These are phyloP conservation scores for Collybia sordida DNA, from an alignment of 768 basidiomycete genomes.

Conservation along the genomic window DNA sequence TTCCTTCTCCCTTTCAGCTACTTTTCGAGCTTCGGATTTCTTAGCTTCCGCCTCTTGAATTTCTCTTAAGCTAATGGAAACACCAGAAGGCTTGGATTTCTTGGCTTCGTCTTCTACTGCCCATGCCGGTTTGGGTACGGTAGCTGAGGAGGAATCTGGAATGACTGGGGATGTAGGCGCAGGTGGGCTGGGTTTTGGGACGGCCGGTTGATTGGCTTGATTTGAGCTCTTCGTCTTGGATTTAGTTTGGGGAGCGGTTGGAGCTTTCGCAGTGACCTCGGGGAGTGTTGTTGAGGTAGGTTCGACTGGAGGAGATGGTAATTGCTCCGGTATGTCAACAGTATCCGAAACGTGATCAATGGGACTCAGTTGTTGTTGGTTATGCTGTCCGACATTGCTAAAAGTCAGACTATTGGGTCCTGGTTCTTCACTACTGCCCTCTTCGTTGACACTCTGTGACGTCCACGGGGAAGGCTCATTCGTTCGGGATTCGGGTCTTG, in stretches of 20 bases:
- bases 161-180: constrained; percentile 8
- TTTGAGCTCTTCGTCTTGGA: constrained; percentile 16
- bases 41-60: constrained; percentile 94
- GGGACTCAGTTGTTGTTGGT: constrained; percentile 41
- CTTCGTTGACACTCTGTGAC: constrained; percentile 44
- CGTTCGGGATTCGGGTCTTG: constrained; percentile 23
- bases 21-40: constrained; percentile 75
- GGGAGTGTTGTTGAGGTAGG: constrained; percentile 12
- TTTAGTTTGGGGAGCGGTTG: constrained; percentile 13
- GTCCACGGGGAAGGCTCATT: constrained; percentile 60
- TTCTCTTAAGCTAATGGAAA: constrained; percentile 76
- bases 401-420: constrained; percentile 54
- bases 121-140: constrained; percentile 59
- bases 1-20: constrained; percentile 71
- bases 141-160: constrained; percentile 20
- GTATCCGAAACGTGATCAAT: constrained; percentile 4
- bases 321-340: constrained; percentile 12
- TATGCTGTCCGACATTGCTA: constrained; percentile 59
- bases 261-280: constrained; percentile 17
- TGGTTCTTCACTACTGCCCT: constrained; percentile 42
- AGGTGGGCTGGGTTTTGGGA: constrained; percentile 13
- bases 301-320: constrained; percentile 8
- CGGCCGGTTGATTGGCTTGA: constrained; percentile 14
- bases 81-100: constrained; percentile 43
- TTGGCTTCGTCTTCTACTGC: constrained; percentile 67